Evolutionary conservation across 2,329 filamentous ascomycete species (phyloP), one percentile per base, ranked within the genome.

Genomic region (Epichloe typhina): DNA sequence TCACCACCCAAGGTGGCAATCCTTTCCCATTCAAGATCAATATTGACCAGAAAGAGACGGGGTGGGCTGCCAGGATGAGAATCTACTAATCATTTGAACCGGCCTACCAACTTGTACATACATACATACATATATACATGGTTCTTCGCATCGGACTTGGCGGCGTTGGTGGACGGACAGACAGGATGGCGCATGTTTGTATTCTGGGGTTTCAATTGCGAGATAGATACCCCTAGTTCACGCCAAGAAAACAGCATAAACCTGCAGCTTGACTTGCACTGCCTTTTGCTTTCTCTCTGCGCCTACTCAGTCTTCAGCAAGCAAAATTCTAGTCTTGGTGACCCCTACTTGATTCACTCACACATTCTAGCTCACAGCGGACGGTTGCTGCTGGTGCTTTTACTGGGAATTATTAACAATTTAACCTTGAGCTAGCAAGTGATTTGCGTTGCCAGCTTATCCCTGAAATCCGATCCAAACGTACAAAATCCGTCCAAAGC

Each of bases 1-100:
- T 97, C 60, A 96, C 89, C 56, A 95, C 89, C 8, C 93, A 89
- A 21, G 89, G 83, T 63, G 88, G 86, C 46, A 97, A 97, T 65
- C 91, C 93, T 0, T 98, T 97, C 62, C 91, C 91, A 0, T 97
- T 95, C 68, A 85, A 90, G 66, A 95, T 97, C 63, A 79, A 84
- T 54, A 81, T 97, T 53, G 93, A 95, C 63, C 88, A 88, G 52
- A 88, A 88, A 61, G 77, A 83, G 53, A 83, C 66, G 19, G 78
- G 83, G 48, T 91, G 88, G 88, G 81, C 86, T 46, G 79, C 83
- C 51, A 77, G 86, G 39, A 88, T 91, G 69, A 85, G 87, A 26
- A 80, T 88, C 53, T 87, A 86, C 64, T 86, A 15, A 46, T 23
- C 31, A 31, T 9, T 31, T 11, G 31, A 31, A 31, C 8, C 31